These are phyloP conservation scores for Colletotrichum agaves DNA, from an alignment of 2,329 filamentous ascomycete species.

Conservation along the genomic window DNA sequence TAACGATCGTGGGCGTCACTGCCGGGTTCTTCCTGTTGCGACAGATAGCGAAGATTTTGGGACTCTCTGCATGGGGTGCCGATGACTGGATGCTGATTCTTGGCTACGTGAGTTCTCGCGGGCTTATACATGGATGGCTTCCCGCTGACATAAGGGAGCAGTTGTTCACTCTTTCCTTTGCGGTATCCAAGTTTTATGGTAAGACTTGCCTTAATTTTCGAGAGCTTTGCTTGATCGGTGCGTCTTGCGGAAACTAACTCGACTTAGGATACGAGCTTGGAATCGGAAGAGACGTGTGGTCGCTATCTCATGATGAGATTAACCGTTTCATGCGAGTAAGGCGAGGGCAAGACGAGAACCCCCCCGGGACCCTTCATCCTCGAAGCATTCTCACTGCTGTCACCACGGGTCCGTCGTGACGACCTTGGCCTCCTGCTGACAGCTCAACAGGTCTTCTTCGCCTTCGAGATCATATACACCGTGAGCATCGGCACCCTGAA, in stretches of 20 bases:
- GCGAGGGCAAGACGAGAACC: neutral
- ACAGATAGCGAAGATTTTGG: slow-evolving; percentile 7
- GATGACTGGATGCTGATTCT: slow-evolving; percentile 21
- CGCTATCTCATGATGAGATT: neutral
- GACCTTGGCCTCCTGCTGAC: too few species aligned
- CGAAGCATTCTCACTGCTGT: too few species aligned
- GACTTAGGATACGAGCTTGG: slow-evolving; percentile 16
- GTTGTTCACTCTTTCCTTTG: slow-evolving; percentile 17
- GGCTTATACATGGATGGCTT: neutral
- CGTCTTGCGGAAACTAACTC: neutral
- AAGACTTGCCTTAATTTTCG: neutral
- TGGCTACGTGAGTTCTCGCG: slow-evolving; percentile 15
- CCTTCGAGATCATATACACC: slow-evolving; percentile 28
- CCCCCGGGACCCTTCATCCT: neutral
- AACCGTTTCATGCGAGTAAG: slow-evolving; percentile 10
- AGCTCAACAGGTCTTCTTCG: slow-evolving; percentile 22
- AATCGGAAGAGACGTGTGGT: slow-evolving; percentile 2
- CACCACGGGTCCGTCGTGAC: too few species aligned
- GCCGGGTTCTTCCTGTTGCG: slow-evolving; percentile 16
- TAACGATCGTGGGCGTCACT: slow-evolving; percentile 1
- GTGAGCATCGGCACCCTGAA: slow-evolving; percentile 52
- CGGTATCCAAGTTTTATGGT: slow-evolving; percentile 24
- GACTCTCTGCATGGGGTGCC: slow-evolving; percentile 22
- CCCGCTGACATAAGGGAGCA: neutral
- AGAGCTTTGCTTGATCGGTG: neutral